phyloP scores from a whole-genome alignment of 208 protist species.

The Porcisia deanei region DNA sequence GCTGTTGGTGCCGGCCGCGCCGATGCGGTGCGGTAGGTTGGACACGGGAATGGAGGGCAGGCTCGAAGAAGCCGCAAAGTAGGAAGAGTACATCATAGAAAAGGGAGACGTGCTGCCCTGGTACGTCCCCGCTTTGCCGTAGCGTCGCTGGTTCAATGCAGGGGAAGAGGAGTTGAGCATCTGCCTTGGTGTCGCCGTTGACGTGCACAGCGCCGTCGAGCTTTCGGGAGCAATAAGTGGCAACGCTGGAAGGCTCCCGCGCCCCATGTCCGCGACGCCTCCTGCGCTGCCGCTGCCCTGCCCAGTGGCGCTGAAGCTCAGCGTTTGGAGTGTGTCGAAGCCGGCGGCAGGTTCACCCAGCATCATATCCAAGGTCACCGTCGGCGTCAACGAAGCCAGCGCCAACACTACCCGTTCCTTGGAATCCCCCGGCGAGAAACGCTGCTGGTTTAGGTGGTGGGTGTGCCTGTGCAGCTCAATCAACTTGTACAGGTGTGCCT shows the following conservation, averaged over 20 bases:
- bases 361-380: not conserved
- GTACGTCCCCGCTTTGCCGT: conserved; percentile 12
- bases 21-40: not conserved
- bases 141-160: conserved; percentile 5
- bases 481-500: conserved; percentile 6
- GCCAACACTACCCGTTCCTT: not conserved
- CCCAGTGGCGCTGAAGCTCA: not conserved
- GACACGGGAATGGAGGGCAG: not conserved
- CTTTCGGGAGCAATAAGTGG: not conserved
- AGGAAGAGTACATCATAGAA: conserved; percentile 11
- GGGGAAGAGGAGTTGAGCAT: not conserved
- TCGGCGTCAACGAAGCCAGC: not conserved
- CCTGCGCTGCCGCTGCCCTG: not conserved
- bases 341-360: not conserved
- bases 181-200: not conserved
- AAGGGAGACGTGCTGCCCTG: conserved; percentile 28
- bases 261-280: not conserved
- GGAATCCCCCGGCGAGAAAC: not conserved
- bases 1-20: not conserved
- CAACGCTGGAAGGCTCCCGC: conserved; percentile 11
- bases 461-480: not conserved
- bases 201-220: not conserved
- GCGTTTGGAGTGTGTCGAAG: not conserved
- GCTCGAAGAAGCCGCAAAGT: not conserved
- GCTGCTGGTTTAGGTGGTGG: not conserved